Evolutionary conservation across 2,329 filamentous ascomycete genomes (phyloP), one percentile per base, ranked within the genome.

Genomic region (Fonsecaea nubica): DNA sequence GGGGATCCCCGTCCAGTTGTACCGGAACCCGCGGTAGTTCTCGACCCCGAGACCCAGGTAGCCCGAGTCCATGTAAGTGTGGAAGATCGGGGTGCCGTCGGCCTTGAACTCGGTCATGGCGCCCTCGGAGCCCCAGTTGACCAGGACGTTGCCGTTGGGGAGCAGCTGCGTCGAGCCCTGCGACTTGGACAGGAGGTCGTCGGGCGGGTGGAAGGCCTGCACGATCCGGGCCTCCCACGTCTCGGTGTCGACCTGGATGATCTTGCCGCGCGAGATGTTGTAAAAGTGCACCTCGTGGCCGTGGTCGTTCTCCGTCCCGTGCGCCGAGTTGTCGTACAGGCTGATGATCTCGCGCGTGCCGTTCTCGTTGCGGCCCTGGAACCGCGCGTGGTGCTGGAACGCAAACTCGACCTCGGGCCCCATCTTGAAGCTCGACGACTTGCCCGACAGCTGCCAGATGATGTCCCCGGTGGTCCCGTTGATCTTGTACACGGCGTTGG

Each of bases 51-150:
- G 38, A 1, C 69, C 71, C 4, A 75, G 58, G 52, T 62, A 56
- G 12, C 73, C 76, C 18, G 76, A 76, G 62, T 80, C 77, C 69
- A 79, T 75, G 45, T 78, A 80, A 0, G 78, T 74, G 59, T 80
- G 78, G 63, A 80, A 68, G 63, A 67, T 63, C 8, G 61, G 61
- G 4, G 62, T 61, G 21, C 65, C 65, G 33, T 67, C 65, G 25
- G 56, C 30, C 32, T 59, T 64, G 25, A 72, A 80, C 69, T 83
- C 83, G 6, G 82, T 85, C 25, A 83, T 71, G 2, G 80, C 81
- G 0, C 82, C 82, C 18, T 81, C 79, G 0, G 80, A 81, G 4
- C 86, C 86, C 85, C 86, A 89, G 68, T 85, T 84, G 38, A 88
- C 81, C 50, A 88, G 76, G 6, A 81, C 81, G 64, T 86, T 84